A percentile compares a stretch with the other conserved stretches of the same genome.
Evolutionary conservation across 345 rosid species (phyloP).

Genomic region (Leavenworthia alabamica): DNA sequence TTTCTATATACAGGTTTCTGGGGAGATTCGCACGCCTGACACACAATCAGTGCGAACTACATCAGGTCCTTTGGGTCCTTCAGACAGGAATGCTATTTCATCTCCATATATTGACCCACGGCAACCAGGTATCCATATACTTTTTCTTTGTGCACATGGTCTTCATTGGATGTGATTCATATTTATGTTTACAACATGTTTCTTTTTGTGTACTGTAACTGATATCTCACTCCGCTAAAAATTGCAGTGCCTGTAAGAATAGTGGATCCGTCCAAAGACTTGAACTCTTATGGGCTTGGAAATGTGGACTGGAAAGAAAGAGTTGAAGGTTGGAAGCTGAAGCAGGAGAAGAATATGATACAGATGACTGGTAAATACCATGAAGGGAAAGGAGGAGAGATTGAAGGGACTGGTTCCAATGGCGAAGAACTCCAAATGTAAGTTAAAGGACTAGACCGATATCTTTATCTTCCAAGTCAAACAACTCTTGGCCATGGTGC

Average conservation of each 20-base stretch:
- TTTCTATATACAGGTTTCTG: constrained; percentile 61
- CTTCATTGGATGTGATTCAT: constrained; percentile 2
- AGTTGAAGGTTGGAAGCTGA: constrained; percentile 98
- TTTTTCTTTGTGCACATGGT: background rate
- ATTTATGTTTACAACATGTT: background rate
- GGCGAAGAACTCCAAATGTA: constrained; percentile 98
- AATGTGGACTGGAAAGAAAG: constrained; percentile 99
- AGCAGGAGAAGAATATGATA: constrained; percentile 84
- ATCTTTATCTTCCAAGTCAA: background rate
- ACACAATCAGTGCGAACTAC: constrained; percentile 92
- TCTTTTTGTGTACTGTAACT: constrained; percentile 10
- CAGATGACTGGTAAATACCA: constrained; percentile 67
- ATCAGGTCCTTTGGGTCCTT: constrained; percentile 94
- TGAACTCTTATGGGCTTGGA: constrained; percentile 95
- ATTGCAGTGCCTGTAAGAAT: constrained; percentile 87
- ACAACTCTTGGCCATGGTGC: background rate
- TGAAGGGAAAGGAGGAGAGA: constrained; percentile 90
- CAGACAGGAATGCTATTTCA: constrained; percentile 66
- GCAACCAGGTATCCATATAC: constrained; percentile 65
- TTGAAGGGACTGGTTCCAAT: constrained; percentile 96
- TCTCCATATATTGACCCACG: constrained; percentile 95
- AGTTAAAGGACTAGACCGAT: constrained; percentile 27
- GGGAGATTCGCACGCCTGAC: constrained; percentile 93
- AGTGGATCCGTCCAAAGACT: constrained; percentile 96
- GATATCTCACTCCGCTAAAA: constrained; percentile 6